Evolutionary conservation across 2,329 filamentous ascomycete genomes (phyloP), one percentile per base, ranked within the genome.

Genomic region (Pseudopyrenochaeta lycopersici): DNA sequence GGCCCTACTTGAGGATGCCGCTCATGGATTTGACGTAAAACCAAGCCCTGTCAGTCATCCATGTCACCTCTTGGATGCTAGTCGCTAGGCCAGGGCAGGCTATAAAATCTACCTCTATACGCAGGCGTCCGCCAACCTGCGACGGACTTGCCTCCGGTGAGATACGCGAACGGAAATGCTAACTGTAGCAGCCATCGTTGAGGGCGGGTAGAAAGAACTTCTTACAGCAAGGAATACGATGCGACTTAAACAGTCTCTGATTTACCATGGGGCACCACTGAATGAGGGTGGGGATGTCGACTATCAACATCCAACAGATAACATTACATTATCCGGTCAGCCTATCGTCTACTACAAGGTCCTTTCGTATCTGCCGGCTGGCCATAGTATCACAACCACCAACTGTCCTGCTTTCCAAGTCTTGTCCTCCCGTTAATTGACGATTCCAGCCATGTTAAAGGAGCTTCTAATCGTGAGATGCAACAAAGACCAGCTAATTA

Each of bases 281-380:
- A 17, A 18, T 40, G 44, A 30, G 21, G 27, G 40, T n/a, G 23
- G 27, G 11, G 23, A 5, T 5, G 32, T 5, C 32, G 12, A 35
- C 32, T 46, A 32, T 39, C 45, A 44, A 20, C 39, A 12, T 31
- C 38, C 27, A 32, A 32, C 23, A 7, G 38, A n/a, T 41, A 35
- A 54, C 39, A 46, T 46, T 56, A 46, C 30, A 58, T 60, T 62
- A 62, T 36, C 60, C 60, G 52, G 60, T 50, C 51, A 51, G 46
- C 53, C 42, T 50, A 46, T 49, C 43, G 47, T 15, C 41, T n/a
- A 21, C 39, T 17, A 38, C 17, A 21, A 38, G 10, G n/a, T 44
- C 15, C 30, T 45, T 38, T 49, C 56, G 42, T 46, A 47, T 51
- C 33, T 56, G 46, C 49, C 36, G 18, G 33, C 18, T 33, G 29